phyloP scores from a whole-genome alignment of 2,329 filamentous ascomycete genomes.

The Cercospora sesami region DNA sequence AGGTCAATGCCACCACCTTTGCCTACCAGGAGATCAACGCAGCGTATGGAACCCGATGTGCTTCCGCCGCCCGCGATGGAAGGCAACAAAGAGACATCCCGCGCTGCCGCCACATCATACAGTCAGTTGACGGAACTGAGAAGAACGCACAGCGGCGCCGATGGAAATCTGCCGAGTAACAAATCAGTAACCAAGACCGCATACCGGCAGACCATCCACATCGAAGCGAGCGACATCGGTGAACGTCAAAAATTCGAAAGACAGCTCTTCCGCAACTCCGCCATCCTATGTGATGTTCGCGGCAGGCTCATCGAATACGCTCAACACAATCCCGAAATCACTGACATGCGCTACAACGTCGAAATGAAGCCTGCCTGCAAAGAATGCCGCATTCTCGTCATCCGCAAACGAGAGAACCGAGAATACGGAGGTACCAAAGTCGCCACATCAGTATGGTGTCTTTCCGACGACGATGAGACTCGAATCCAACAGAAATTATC shows the following conservation, averaged over 20 bases:
- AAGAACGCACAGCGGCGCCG: constrained; percentile 17
- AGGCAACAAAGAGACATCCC: constrained; percentile 3
- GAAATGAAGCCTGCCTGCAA: constrained; percentile 44
- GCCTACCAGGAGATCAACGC: constrained; percentile 7
- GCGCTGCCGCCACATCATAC: constrained; percentile 24
- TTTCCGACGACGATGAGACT: constrained; percentile 46
- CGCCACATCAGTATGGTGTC: constrained; percentile 48
- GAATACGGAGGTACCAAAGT: constrained; percentile 41
- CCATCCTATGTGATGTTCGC: constrained; percentile 48
- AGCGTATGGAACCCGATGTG: not conserved
- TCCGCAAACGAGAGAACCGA: constrained; percentile 46
- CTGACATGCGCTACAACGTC: constrained; percentile 40
- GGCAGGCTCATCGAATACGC: constrained; percentile 46
- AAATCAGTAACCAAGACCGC: constrained; percentile 10
- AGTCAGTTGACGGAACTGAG: constrained; percentile 19
- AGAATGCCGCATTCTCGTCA: constrained; percentile 45
- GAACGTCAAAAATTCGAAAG: constrained; percentile 40
- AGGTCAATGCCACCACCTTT: constrained; percentile 3
- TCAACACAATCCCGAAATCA: constrained; percentile 40
- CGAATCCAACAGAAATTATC: constrained; percentile 48
- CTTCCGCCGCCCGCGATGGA: constrained; percentile 28
- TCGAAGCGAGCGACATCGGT: not conserved
- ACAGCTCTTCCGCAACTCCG: constrained; percentile 46
- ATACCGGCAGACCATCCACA: constrained; percentile 12
- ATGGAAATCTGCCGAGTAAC: constrained; percentile 16